Evolutionary conservation across 768 basidiomycete genomes (phyloP), one percentile per base, ranked within the genome.

Genomic region (Macrolepiota dolichaula): DNA sequence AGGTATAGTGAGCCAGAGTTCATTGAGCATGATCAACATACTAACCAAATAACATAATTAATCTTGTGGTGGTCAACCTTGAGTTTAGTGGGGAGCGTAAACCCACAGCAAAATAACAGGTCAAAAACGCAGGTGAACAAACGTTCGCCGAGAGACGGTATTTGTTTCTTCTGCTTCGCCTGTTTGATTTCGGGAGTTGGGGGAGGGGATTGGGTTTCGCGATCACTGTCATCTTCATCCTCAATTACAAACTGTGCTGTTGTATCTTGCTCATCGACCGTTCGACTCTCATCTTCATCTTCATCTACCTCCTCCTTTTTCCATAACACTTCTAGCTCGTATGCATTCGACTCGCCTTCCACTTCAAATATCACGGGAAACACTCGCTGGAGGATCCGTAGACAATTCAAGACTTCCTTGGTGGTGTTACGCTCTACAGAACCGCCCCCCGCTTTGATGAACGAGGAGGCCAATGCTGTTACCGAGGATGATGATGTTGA

Each of bases 61-160:
- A 94, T 87, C 70, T 92, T 90, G 71, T 92, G 85, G 66, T 89
- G 88, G 68, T 91, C 88, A 51, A 86, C 82, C 70, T 92, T 88
- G 49, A 90, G 77, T 71, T 84, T 85, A 29, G 81, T 82, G 9
- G 96, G 92, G 9, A 98, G 76, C 0, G 95, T 96, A 67, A 98
- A 97, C 12, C 93, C 94, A 66, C 93, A 96, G 70, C 94, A 94
- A 72, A 96, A 98, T 40, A 97, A 71, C 11, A 98, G 79, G 70
- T 98, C 96, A 59, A 93, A 84, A 10, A 93, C 77, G 61, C 87
- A 86, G 67, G 81, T 84, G 65, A 96, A 89, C 22, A 98, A 76
- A 63, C 84, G 81, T 68, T 96, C 93, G 0, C 87, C 91, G 3
- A 96, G 74, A 17, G 91, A 89, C n/a, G 92, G 94, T 32, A 86